Conservation (phyloP, 2,329 filamentous ascomycete genomes). For the Botrytis sinoallii region DNA sequence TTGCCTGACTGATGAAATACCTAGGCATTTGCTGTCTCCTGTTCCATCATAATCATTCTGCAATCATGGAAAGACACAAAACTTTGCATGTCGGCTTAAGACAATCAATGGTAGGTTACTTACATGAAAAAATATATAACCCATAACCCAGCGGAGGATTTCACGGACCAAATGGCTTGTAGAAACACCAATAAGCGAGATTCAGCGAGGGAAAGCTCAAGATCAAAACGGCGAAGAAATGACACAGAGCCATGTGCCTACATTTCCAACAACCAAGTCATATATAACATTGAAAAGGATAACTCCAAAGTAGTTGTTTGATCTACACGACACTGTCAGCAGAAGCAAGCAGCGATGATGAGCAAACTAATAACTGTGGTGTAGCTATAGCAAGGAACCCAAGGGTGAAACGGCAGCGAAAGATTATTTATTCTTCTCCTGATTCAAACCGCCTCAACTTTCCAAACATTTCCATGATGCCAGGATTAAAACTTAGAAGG, state of each 20-base stretch:
- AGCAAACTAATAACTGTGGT: not conserved
- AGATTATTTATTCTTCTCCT: not conserved
- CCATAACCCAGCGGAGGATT: not conserved
- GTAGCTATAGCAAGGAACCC: not conserved
- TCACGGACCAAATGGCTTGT: not conserved
- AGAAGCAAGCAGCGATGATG: not conserved
- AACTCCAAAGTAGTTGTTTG: not conserved
- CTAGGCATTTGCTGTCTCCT: not conserved
- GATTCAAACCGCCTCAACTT: not conserved
- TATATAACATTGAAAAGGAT: too few species aligned
- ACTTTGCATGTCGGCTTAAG: not conserved
- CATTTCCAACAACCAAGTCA: not conserved
- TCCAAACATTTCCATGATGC: not conserved
- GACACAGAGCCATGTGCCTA: not conserved
- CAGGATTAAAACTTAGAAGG: not conserved
- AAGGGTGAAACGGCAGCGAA: not conserved
- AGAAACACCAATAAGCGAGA: not conserved
- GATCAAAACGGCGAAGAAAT: not conserved
- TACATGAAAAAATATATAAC: not conserved
- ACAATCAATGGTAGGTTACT: too few species aligned
- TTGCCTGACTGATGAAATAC: not conserved
- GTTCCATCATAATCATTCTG: not conserved
- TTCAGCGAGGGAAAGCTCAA: not conserved
- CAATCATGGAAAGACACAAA: not conserved
- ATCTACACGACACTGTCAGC: not conserved